phyloP scores from a whole-genome alignment of 768 basidiomycete species.

The Leucocoprinus sp. region DNA sequence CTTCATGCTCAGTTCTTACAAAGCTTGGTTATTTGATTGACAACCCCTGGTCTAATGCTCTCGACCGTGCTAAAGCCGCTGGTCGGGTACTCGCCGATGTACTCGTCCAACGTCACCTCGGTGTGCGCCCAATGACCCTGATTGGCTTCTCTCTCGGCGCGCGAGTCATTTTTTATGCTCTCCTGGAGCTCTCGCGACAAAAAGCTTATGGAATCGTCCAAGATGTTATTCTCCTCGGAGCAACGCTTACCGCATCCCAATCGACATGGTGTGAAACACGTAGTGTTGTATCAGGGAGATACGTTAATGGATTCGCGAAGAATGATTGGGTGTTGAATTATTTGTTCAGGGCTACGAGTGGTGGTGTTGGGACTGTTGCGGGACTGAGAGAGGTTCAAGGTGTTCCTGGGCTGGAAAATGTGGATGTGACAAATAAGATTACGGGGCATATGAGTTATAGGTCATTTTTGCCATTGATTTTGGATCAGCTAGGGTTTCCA shows the following conservation, averaged over 20 bases:
- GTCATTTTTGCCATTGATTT: slow-evolving; percentile 88
- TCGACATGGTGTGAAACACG: slow-evolving; percentile 77
- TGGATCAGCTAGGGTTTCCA: slow-evolving; percentile 91
- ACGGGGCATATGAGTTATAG: slow-evolving; percentile 54
- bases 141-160: slow-evolving; percentile 97
- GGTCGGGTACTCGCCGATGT: slow-evolving; percentile 90
- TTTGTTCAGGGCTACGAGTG: slow-evolving; percentile 90
- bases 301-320: slow-evolving; percentile 81
- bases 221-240: slow-evolving; percentile 90
- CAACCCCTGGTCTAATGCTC: slow-evolving; percentile 97
- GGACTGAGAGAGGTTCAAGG: slow-evolving; percentile 79
- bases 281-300: slow-evolving; percentile 81
- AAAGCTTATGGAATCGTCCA: slow-evolving; percentile 93
- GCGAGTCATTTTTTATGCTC: slow-evolving; percentile 94
- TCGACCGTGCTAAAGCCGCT: slow-evolving; percentile 89
- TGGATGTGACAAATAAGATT: slow-evolving; percentile 93
- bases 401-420: slow-evolving; percentile 89
- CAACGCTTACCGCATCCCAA: slow-evolving; percentile 79
- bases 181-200: slow-evolving; percentile 79
- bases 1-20: slow-evolving; percentile 82
- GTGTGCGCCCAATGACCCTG: slow-evolving; percentile 91
- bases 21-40: slow-evolving; percentile 98
- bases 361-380: slow-evolving; percentile 87
- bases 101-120: slow-evolving; percentile 80
- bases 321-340: slow-evolving; percentile 99